These are phyloP conservation scores for Mycena amicta DNA, from an alignment of 768 basidiomycete species.

Conservation along the genomic window DNA sequence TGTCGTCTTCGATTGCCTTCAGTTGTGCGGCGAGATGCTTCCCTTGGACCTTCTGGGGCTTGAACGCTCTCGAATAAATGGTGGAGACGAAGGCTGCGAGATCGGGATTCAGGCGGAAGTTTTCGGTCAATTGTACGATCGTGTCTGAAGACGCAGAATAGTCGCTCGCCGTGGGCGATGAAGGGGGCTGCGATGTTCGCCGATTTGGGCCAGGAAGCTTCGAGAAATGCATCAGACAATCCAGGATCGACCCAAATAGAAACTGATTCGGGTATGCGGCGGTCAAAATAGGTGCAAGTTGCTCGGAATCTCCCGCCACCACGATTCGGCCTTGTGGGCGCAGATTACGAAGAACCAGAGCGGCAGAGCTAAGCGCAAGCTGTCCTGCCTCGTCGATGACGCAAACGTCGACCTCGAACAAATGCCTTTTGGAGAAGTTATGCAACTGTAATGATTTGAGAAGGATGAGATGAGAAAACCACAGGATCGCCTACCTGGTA, in stretches of 20 bases:
- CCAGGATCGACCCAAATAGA: conserved; percentile 52
- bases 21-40: conserved; percentile 41
- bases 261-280: conserved; percentile 46
- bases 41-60: conserved; percentile 49
- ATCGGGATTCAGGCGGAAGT: conserved; percentile 57
- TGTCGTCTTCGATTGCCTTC: conserved; percentile 27
- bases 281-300: conserved; percentile 51
- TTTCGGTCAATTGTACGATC: conserved; percentile 52
- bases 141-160: conserved; percentile 37
- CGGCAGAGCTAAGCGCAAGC: conserved; percentile 46
- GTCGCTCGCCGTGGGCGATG: conserved; percentile 21
- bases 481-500: conserved; percentile 35
- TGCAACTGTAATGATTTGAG: conserved; percentile 29
- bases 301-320: conserved; percentile 55
- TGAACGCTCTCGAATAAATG: conserved; percentile 51
- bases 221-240: conserved; percentile 42
- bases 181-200: conserved; percentile 10
- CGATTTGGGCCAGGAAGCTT: conserved; percentile 17
- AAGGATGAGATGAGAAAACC: background rate
- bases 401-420: conserved; percentile 44
- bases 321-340: conserved; percentile 41
- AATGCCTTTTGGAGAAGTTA: conserved; percentile 45
- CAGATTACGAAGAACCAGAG: conserved; percentile 48
- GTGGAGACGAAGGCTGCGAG: conserved; percentile 56
- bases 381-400: conserved; percentile 57